Evolutionary conservation across 305 asterid species (phyloP).

Genomic region (Lippia alba): DNA sequence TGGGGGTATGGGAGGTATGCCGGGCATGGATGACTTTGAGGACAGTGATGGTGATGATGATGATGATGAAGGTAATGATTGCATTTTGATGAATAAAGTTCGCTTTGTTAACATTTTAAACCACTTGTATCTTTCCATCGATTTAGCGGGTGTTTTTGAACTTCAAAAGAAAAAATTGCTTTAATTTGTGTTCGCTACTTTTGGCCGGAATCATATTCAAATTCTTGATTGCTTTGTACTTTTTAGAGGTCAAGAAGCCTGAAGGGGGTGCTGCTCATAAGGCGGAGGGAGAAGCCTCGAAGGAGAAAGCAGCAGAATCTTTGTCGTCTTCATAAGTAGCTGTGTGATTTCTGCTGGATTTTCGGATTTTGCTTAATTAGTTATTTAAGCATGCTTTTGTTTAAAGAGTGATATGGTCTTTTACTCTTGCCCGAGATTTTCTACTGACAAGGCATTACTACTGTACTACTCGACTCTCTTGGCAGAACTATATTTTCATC

Average conservation of each 20-base stretch:
- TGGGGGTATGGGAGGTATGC: slow-evolving; percentile 58
- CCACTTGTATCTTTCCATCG: background rate
- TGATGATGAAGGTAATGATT: slow-evolving; percentile 79
- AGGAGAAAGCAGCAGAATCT: slow-evolving; percentile 38
- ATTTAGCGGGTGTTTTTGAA: background rate
- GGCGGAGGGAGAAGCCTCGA: slow-evolving; percentile 44
- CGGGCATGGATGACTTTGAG: slow-evolving; percentile 67
- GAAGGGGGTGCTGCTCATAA: slow-evolving; percentile 45
- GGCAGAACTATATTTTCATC: slow-evolving; percentile 16
- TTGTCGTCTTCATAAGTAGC: slow-evolving; percentile 30
- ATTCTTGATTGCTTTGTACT: slow-evolving; percentile 31
- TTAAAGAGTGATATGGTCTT: slow-evolving; percentile 19
- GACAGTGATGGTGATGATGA: slow-evolving; percentile 73
- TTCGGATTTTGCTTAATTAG: slow-evolving; percentile 22
- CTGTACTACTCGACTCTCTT: slow-evolving; percentile 29
- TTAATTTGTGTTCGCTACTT: too few species aligned
- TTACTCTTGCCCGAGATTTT: slow-evolving; percentile 28
- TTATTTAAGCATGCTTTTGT: slow-evolving; percentile 29
- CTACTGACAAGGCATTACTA: slow-evolving; percentile 30
- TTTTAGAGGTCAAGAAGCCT: slow-evolving; percentile 54
- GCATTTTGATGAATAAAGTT: background rate
- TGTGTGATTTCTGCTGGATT: slow-evolving; percentile 24
- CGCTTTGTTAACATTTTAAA: background rate
- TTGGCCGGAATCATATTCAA: background rate
- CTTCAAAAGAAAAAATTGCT: too few species aligned